phyloP scores from a whole-genome alignment of 2,329 filamentous ascomycete species.

The Thyridium curvatum region DNA sequence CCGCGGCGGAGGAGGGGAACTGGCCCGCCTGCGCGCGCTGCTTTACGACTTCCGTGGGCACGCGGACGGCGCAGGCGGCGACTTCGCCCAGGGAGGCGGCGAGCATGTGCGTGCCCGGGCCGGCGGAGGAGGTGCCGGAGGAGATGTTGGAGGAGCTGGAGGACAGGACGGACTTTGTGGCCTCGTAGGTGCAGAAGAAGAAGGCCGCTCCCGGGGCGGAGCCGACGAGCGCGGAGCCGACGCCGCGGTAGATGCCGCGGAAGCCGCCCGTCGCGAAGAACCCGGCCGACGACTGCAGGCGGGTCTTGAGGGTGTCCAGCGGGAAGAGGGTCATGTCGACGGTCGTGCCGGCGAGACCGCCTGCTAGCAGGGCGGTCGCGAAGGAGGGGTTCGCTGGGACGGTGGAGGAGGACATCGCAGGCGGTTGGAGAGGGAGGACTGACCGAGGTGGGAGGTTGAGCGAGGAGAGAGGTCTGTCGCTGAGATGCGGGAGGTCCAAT shows the following conservation, averaged over 20 bases:
- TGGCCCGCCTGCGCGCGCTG: constrained; percentile 88
- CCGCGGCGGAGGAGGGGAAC: constrained; percentile 61
- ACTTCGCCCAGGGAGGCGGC: constrained; percentile 85
- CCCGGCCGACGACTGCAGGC: constrained; percentile 73
- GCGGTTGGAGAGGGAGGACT: neutral
- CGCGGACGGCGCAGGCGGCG: constrained; percentile 83
- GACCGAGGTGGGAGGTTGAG: neutral
- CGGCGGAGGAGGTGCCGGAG: constrained; percentile 15
- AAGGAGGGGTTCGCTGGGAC: constrained; percentile 32
- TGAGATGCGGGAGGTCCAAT: neutral
- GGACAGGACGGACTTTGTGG: constrained; percentile 53
- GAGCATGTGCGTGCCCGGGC: constrained; percentile 60
- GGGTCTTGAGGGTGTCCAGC: constrained; percentile 97
- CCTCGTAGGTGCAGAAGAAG: constrained; percentile 95
- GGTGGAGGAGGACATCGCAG: neutral
- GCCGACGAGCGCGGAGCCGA: constrained; percentile 83
- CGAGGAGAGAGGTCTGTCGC: neutral
- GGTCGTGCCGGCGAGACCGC: constrained; percentile 86
- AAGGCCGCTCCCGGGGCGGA: constrained; percentile 90
- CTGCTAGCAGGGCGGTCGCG: constrained; percentile 64
- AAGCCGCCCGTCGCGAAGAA: constrained; percentile 84
- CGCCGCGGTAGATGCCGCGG: constrained; percentile 84
- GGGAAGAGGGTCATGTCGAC: constrained; percentile 96
- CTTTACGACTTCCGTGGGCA: constrained; percentile 96
- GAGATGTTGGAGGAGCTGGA: constrained; percentile 3